Percentiles rank a stretch among this genome's conserved stretches.
These are phyloP conservation scores for Leptomonas pyrrhocoris DNA, from an alignment of 208 protist genomes.

Conservation along the genomic window DNA sequence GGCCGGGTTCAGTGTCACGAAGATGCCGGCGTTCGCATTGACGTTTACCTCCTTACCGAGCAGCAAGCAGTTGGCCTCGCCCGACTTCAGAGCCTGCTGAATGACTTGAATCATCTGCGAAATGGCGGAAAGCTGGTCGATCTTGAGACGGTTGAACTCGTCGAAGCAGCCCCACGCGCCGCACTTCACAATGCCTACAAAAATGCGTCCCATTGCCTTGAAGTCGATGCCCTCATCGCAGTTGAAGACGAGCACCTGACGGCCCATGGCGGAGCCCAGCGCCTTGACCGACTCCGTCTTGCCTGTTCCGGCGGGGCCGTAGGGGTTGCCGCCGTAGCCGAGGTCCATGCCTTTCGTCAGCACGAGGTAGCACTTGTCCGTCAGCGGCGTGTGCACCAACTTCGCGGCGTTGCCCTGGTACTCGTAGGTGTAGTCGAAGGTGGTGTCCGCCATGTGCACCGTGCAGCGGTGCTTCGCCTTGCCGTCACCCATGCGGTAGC, in stretches of 20 bases:
- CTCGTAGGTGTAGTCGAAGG: conserved; percentile 96
- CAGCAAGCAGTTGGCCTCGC: conserved; percentile 78
- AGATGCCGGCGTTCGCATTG: conserved; percentile 92
- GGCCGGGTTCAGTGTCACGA: conserved; percentile 98
- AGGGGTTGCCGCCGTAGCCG: conserved; percentile 97
- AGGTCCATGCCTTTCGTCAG: conserved; percentile 97
- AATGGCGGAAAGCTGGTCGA: conserved; percentile 94
- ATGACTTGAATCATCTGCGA: conserved; percentile 95
- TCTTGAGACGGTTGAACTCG: conserved; percentile 95
- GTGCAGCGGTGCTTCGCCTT: conserved; percentile 54
- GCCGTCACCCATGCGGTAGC: conserved; percentile 86
- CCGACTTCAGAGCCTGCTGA: conserved; percentile 89
- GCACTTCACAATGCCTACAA: conserved; percentile 94
- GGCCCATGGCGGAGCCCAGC: conserved; percentile 90
- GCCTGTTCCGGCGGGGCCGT: conserved; percentile 97
- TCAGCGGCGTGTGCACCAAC: conserved; percentile 94
- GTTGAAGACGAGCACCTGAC: conserved; percentile 96
- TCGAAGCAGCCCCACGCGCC: conserved; percentile 95
- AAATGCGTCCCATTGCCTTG: conserved; percentile 94
- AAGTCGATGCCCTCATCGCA: conserved; percentile 96
- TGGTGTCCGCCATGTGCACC: conserved; percentile 93
- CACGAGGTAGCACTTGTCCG: conserved; percentile 96
- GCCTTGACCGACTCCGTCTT: conserved; percentile 98
- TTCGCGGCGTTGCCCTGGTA: conserved; percentile 95
- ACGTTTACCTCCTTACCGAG: conserved; percentile 76